Base-by-base conservation (phyloP, 306 rosid species). In the Rosa multiflora region DNA sequence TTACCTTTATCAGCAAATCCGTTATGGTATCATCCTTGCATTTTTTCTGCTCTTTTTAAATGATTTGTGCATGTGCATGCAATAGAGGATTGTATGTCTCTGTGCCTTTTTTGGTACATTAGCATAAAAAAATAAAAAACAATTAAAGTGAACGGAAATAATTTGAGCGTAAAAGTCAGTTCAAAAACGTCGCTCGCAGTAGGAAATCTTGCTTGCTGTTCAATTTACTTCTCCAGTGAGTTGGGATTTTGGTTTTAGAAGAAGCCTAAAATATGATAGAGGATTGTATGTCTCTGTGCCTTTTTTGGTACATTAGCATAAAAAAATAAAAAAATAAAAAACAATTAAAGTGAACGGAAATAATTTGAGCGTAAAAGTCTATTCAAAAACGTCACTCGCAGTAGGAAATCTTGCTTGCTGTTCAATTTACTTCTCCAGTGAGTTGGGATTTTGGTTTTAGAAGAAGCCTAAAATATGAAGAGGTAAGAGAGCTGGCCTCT, bases 1-100 rank as follows among this genome's bases (percentile, higher is more conserved):
- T 88, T 94, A 82, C 98, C 98, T 81, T 88, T 94, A 69, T 93
- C 89, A 9, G 92, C 87, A 88, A 94, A 94, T 84, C 94, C 97
- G 44, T 49, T 62, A 52, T 94, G 98, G 98, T 92, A 37, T 61
- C 26, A 48, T 68, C 70, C 55, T 83, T 78, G 51, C 78, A 44
- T 67, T 53, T 56, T 43, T 29, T 9, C 29, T 61, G 52, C 44
- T 35, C 52, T 76, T 66, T 56, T 15, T 81, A 67, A 76, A 70
- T 40, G 47, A 26, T 69, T 76, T 79, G 69, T 42, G 48, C 32
- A 0, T 58, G 42, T 2, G 21, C 21, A 0, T 39, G 37, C 3
- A 15, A 62, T 62, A 12, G 46, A 15, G 70, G 10, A 13, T 64
- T 5, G 10, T 14, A 63, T 29, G 21, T 13, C n/a, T 64, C n/a